A percentile compares a stretch with the other conserved stretches of the same genome.
Conservation (phyloP, 495 filamentous ascomycete species). For the Neurospora africana region DNA sequence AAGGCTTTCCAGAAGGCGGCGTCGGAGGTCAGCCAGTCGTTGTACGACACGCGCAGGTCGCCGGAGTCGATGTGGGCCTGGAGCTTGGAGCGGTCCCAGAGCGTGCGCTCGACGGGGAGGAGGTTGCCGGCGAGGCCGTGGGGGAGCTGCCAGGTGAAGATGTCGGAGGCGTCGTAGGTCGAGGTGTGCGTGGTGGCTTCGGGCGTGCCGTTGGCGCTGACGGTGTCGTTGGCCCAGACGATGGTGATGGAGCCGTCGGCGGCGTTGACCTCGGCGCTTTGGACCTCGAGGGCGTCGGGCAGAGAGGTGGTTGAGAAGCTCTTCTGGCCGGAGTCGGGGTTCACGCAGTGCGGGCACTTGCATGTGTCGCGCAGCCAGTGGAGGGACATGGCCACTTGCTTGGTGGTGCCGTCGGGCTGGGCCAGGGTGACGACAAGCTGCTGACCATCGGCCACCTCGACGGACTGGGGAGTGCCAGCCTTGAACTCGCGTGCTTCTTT, state of each 20-base stretch:
- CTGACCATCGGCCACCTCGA: not conserved
- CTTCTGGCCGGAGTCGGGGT: conserved; percentile 74
- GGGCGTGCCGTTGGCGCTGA: conserved; percentile 12
- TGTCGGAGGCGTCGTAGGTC: conserved; percentile 1
- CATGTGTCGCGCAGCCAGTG: conserved; percentile 71
- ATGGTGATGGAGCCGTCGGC: conserved; percentile 40
- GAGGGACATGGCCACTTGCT: not conserved
- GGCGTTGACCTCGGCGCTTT: conserved; percentile 13
- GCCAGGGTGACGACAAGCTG: not conserved
- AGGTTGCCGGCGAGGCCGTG: not conserved
- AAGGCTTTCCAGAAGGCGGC: conserved; percentile 43
- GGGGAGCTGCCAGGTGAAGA: conserved; percentile 2
- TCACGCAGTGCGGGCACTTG: conserved; percentile 57
- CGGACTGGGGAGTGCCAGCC: not conserved
- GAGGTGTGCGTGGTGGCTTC: conserved; percentile 13
- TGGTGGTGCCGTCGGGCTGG: not conserved
- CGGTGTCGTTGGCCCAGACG: conserved; percentile 36
- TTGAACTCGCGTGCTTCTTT: not conserved
- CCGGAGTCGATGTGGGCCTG: conserved; percentile 27
- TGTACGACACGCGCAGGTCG: conserved; percentile 42
- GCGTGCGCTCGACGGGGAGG: conserved; percentile 6
- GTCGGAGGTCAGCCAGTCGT: conserved; percentile 53
- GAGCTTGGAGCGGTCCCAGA: conserved; percentile 15
- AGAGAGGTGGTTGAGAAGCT: conserved; percentile 67
- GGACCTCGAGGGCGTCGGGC: conserved; percentile 38